Conservation (phyloP, 2,329 filamentous ascomycete genomes). For the Drechslerella dactyloides region DNA sequence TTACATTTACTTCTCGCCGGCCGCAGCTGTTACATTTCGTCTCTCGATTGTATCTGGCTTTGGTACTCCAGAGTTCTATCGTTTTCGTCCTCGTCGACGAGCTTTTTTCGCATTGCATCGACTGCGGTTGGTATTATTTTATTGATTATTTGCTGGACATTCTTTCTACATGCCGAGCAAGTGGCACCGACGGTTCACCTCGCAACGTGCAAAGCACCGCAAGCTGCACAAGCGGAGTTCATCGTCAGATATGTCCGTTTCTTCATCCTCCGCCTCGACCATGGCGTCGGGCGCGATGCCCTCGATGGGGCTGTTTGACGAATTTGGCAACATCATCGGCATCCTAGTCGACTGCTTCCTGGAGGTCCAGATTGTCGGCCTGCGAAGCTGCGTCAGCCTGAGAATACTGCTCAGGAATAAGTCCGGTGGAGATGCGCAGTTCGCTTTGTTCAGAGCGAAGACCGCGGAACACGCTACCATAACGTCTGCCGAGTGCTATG, state of each 20-base stretch:
- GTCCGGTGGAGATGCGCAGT: constrained; percentile 18
- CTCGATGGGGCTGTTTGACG: constrained; percentile 45
- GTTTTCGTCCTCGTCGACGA: constrained; percentile 3
- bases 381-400: constrained; percentile 36
- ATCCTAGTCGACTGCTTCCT: constrained; percentile 41
- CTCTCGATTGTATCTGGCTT: constrained; percentile 28
- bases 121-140: no score
- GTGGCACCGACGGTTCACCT: constrained; percentile 47
- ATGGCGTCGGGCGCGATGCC: constrained; percentile 3
- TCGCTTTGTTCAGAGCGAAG: constrained; percentile 37
- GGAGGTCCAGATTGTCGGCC: constrained; percentile 29
- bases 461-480: constrained; percentile 21
- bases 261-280: constrained; percentile 4
- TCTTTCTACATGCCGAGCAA: constrained; percentile 46
- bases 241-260: constrained; percentile 16
- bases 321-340: constrained; percentile 38
- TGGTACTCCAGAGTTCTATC: neutral
- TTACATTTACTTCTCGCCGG: constrained; percentile 40
- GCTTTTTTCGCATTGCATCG: constrained; percentile 8
- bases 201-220: constrained; percentile 44
- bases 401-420: constrained; percentile 47
- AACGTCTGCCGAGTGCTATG: constrained; percentile 46
- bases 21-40: constrained; percentile 15
- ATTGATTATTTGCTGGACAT: constrained; percentile 33
- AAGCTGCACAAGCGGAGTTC: constrained; percentile 42